Percentiles rank a stretch among this genome's conserved stretches.
These are phyloP conservation scores for Thecamonas trahens DNA, from an alignment of 78 protist genomes.

Conservation along the genomic window DNA sequence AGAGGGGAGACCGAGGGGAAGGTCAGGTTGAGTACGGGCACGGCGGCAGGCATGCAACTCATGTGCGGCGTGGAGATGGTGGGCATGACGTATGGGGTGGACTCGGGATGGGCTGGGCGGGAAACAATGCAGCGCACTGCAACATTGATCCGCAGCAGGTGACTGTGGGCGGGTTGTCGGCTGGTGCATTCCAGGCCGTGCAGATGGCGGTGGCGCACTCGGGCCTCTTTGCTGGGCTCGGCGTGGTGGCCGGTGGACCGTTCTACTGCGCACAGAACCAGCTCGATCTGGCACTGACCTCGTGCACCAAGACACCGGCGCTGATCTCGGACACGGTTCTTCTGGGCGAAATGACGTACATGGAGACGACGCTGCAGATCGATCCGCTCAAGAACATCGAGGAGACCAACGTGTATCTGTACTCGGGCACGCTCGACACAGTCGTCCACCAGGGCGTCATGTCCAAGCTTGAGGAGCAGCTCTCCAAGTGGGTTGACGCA, in stretches of 20 bases:
- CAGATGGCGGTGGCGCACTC: constrained; percentile 38
- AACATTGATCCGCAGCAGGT: no score
- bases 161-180: background rate
- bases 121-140: no score
- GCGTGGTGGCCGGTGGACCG: constrained; percentile 34
- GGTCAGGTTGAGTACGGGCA: no score
- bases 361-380: background rate
- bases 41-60: no score
- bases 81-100: no score
- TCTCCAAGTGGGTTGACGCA: background rate
- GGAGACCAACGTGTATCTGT: background rate
- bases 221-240: constrained; percentile 13
- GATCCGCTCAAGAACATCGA: background rate
- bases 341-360: background rate
- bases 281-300: background rate
- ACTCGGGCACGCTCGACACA: constrained; percentile 1
- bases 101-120: no score
- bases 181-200: constrained; percentile 15
- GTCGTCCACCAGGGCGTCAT: background rate
- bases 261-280: constrained; percentile 25
- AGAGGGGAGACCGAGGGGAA: no score
- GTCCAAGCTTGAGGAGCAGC: background rate
- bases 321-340: background rate
- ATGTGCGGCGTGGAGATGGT: no score
- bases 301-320: constrained; percentile 15